Percentiles rank a stretch among this genome's conserved stretches.
These are phyloP conservation scores for Crithidia bombi DNA, from an alignment of 208 protist species.

Conservation along the genomic window DNA sequence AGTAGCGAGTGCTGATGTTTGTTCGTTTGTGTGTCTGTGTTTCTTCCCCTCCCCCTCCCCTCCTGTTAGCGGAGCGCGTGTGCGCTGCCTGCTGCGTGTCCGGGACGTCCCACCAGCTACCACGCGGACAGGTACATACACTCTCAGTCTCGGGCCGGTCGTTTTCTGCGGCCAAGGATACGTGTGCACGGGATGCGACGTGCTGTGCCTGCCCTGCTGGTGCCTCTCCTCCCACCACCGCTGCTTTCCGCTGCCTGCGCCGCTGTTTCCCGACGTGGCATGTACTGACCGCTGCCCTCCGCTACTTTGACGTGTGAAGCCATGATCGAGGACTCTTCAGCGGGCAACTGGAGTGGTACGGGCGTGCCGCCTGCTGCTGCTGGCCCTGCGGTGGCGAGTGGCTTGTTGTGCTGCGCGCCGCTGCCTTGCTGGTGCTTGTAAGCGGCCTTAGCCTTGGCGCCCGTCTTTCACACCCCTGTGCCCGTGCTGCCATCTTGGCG, in stretches of 20 bases:
- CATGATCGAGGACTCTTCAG: slow-evolving; percentile 30
- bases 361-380: not conserved
- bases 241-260: too few species aligned
- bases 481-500: slow-evolving; percentile 42
- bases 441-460: slow-evolving; percentile 43
- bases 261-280: too few species aligned
- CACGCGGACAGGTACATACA: slow-evolving; percentile 20
- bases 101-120: slow-evolving; percentile 17
- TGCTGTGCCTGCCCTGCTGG: not conserved
- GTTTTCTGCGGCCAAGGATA: slow-evolving; percentile 30
- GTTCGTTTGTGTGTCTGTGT: not conserved
- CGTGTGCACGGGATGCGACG: slow-evolving; percentile 1
- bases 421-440: not conserved
- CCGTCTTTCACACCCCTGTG: slow-evolving; percentile 38
- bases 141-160: slow-evolving; percentile 21
- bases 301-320: slow-evolving; percentile 32
- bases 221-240: not conserved
- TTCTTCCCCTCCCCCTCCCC: not conserved
- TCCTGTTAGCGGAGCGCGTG: slow-evolving; percentile 16
- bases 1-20: slow-evolving; percentile 23
- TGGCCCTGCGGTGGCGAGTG: not conserved
- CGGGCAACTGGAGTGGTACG: slow-evolving; percentile 23
- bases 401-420: not conserved
- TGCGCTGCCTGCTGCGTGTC: slow-evolving; percentile 12
- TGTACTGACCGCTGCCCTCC: slow-evolving; percentile 30